Conservation (phyloP, 2,329 filamentous ascomycete genomes). For the Tolypocladium paradoxum region DNA sequence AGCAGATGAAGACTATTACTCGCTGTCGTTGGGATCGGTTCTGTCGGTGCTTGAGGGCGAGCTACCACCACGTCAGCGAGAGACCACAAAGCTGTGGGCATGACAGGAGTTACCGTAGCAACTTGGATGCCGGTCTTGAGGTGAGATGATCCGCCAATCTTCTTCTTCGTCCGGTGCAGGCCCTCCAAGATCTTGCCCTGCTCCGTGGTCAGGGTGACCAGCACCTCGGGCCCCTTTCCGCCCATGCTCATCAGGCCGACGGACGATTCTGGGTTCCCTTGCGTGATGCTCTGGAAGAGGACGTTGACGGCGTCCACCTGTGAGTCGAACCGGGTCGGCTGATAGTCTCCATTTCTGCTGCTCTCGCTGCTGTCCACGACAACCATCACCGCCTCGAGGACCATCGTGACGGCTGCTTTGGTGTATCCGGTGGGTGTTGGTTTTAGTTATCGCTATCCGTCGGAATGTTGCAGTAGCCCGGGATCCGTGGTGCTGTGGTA, state of each 20-base stretch:
- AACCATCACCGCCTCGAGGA: conserved; percentile 98
- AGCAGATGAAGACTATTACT: conserved; percentile 95
- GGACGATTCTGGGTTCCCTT: conserved; percentile 90
- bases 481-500: not conserved
- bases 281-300: conserved; percentile 90
- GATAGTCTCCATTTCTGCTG: conserved; percentile 89
- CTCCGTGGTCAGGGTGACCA: conserved; percentile 92
- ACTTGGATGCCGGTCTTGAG: conserved; percentile 92
- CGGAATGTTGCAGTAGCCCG: not conserved
- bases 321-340: conserved; percentile 89
- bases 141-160: conserved; percentile 82
- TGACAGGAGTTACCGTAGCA: conserved; percentile 57
- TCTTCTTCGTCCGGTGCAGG: conserved; percentile 76
- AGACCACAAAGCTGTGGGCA: not conserved
- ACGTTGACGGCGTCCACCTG: conserved; percentile 92
- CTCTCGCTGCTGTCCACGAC: conserved; percentile 99
- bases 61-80: conserved; percentile 37
- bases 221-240: conserved; percentile 90
- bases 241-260: conserved; percentile 99
- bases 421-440: conserved; percentile 1
- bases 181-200: conserved; percentile 92
- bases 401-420: conserved; percentile 58
- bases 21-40: conserved; percentile 95
- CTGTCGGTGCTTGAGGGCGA: conserved; percentile 94
- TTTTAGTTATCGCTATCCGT: too few species aligned